A percentile compares a stretch with the other conserved stretches of the same genome.
Evolutionary conservation across 257 asterid species (phyloP).

Genomic region (Plantago major): DNA sequence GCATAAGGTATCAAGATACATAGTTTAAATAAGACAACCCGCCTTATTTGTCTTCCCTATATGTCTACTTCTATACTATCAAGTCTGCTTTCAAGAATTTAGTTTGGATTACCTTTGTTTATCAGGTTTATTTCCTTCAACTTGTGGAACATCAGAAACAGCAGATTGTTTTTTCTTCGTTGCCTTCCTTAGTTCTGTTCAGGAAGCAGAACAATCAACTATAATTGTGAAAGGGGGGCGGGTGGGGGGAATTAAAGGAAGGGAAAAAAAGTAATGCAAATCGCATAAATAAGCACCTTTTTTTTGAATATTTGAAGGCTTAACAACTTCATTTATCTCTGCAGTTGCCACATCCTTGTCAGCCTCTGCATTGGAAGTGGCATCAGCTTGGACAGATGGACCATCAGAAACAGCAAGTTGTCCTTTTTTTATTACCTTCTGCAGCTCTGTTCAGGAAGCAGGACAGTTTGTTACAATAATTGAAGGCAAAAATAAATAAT

Average conservation of each 20-base stretch:
- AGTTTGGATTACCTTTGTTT: slow-evolving; percentile 59
- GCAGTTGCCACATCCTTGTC: slow-evolving; percentile 24
- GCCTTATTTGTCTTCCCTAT: background rate
- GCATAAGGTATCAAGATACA: too few relatives aligned
- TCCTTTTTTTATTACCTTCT: slow-evolving; percentile 28
- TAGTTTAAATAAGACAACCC: background rate
- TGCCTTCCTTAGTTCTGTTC: slow-evolving; percentile 26
- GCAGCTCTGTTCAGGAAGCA: slow-evolving; percentile 21
- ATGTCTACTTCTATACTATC: background rate
- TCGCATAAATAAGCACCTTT: slow-evolving; percentile 37
- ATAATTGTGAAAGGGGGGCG: background rate
- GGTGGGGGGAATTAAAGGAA: too few relatives aligned
- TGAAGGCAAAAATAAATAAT: background rate
- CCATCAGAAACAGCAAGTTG: slow-evolving; percentile 20
- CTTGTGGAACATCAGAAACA: slow-evolving; percentile 30
- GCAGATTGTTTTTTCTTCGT: slow-evolving; percentile 24
- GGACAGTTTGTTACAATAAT: background rate
- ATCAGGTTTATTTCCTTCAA: slow-evolving; percentile 41
- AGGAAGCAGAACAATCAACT: slow-evolving; percentile 1
- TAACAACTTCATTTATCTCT: slow-evolving; percentile 31
- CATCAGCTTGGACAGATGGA: slow-evolving; percentile 26
- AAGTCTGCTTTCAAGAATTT: background rate
- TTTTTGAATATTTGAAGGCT: slow-evolving; percentile 30
- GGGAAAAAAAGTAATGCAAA: background rate
- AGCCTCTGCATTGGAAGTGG: slow-evolving; percentile 30